These are phyloP conservation scores for Trichoderma erinaceum DNA, from an alignment of 495 filamentous ascomycete species.

Conservation along the genomic window DNA sequence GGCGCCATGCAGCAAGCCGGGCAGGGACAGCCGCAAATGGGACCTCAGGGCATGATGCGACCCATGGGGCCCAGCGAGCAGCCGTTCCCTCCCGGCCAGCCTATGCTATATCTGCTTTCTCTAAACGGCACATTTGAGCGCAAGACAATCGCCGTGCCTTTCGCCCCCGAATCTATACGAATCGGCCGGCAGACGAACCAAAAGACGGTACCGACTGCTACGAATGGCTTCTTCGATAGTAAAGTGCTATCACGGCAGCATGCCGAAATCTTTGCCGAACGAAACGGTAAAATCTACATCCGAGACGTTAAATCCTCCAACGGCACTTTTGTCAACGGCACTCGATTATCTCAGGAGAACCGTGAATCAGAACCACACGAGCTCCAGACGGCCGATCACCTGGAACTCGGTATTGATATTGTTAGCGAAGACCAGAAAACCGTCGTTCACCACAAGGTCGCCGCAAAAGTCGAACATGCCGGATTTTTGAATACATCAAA, in stretches of 20 bases:
- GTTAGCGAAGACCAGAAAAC: constrained; percentile 97
- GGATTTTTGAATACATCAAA: constrained; percentile 62
- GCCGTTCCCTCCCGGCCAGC: constrained; percentile 46
- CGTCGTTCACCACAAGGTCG: constrained; percentile 96
- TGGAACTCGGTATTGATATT: constrained; percentile 96
- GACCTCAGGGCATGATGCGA: constrained; percentile 37
- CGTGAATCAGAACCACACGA: constrained; percentile 92
- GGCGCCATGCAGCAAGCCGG: constrained; percentile 59
- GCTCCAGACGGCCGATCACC: constrained; percentile 74
- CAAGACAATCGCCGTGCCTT: constrained; percentile 90
- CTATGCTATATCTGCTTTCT: constrained; percentile 73
- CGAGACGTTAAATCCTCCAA: constrained; percentile 97
- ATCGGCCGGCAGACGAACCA: constrained; percentile 96
- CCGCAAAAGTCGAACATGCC: constrained; percentile 90
- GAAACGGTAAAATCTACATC: constrained; percentile 86
- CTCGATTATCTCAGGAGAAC: constrained; percentile 83
- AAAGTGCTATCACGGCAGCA: constrained; percentile 96
- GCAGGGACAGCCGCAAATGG: constrained; percentile 41
- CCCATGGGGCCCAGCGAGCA: constrained; percentile 47
- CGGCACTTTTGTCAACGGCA: constrained; percentile 95
- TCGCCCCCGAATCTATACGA: constrained; percentile 76
- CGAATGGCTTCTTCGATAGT: constrained; percentile 95
- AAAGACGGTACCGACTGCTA: constrained; percentile 81
- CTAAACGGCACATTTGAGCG: constrained; percentile 93
- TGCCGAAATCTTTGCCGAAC: constrained; percentile 92